Evolutionary conservation across 345 rosid genomes (phyloP).

Genomic region (Eucalyptus decipiens): DNA sequence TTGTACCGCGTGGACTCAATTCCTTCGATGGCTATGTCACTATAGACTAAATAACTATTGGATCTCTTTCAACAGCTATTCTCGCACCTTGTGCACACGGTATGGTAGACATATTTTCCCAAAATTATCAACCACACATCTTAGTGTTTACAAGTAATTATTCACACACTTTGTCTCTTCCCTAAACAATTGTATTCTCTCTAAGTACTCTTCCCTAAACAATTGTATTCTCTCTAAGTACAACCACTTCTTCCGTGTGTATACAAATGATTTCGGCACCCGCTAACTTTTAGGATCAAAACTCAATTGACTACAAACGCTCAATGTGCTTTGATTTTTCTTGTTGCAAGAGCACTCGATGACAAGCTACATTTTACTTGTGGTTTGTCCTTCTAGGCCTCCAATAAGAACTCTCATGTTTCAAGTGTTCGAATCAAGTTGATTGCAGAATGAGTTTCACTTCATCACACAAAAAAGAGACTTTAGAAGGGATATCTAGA

Average conservation of each 20-base stretch:
- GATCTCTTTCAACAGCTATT: neutral
- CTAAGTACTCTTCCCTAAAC: neutral
- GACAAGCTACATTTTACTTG: too few relatives aligned
- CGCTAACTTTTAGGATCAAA: neutral
- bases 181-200: neutral
- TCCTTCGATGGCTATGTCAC: neutral
- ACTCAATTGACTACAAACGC: neutral
- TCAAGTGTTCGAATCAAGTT: too few relatives aligned
- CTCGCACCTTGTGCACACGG: neutral
- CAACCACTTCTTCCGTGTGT: neutral
- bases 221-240: neutral
- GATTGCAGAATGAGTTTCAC: too few relatives aligned
- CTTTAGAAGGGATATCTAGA: too few relatives aligned
- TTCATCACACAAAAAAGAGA: too few relatives aligned
- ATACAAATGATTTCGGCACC: neutral
- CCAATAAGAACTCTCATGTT: too few relatives aligned
- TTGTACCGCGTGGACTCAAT: neutral
- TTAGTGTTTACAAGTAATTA: neutral
- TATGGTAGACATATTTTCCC: neutral
- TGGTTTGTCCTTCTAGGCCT: too few relatives aligned
- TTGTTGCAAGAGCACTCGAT: too few relatives aligned
- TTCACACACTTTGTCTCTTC: neutral
- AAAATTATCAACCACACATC: neutral
- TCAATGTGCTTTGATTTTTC: too few relatives aligned
- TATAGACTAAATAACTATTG: neutral